phyloP scores from a whole-genome alignment of 2,329 filamentous ascomycete species.

The Sarocladium oryzae region DNA sequence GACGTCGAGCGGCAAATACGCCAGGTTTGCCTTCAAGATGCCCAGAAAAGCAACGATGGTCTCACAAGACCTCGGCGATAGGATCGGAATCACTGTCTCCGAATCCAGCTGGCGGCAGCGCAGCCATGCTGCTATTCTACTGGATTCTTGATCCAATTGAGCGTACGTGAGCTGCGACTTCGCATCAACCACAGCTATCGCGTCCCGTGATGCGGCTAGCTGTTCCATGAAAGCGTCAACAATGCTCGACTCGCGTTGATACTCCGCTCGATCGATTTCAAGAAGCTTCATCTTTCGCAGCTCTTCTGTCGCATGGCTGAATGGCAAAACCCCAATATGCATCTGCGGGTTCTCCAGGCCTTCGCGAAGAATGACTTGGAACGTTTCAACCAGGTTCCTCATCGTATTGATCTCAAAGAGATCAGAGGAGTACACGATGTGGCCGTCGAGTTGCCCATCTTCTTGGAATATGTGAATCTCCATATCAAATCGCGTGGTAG shows the following conservation, averaged over 20 bases:
- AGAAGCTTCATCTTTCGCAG: not conserved
- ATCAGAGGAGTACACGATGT: slow-evolving; percentile 14
- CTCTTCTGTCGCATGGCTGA: slow-evolving; percentile 4
- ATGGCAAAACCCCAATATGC: slow-evolving; percentile 2
- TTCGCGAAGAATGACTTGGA: slow-evolving; percentile 13
- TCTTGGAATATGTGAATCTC: slow-evolving; percentile 18
- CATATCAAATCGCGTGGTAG: slow-evolving; percentile 15
- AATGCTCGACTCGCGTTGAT: slow-evolving; percentile 11
- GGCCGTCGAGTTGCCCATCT: slow-evolving; percentile 6
- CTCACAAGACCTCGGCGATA: slow-evolving; percentile 12
- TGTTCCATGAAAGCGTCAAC: slow-evolving; percentile 12
- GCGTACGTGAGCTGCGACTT: slow-evolving; percentile 11
- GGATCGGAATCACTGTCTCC: not conserved
- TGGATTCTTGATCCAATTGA: slow-evolving; percentile 11
- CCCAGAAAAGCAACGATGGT: slow-evolving; percentile 18
- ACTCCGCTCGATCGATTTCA: not conserved
- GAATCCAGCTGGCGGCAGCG: not conserved
- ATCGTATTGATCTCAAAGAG: slow-evolving; percentile 15
- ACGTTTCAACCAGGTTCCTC: slow-evolving; percentile 13
- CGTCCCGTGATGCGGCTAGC: slow-evolving; percentile 3
- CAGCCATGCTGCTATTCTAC: slow-evolving; percentile 9
- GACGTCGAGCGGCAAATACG: slow-evolving; percentile 19
- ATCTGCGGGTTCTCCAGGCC: slow-evolving; percentile 11
- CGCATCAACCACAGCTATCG: slow-evolving; percentile 11
- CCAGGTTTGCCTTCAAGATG: slow-evolving; percentile 19